Conservation (phyloP, 495 filamentous ascomycete species). For the Achaetomiella virescens region DNA sequence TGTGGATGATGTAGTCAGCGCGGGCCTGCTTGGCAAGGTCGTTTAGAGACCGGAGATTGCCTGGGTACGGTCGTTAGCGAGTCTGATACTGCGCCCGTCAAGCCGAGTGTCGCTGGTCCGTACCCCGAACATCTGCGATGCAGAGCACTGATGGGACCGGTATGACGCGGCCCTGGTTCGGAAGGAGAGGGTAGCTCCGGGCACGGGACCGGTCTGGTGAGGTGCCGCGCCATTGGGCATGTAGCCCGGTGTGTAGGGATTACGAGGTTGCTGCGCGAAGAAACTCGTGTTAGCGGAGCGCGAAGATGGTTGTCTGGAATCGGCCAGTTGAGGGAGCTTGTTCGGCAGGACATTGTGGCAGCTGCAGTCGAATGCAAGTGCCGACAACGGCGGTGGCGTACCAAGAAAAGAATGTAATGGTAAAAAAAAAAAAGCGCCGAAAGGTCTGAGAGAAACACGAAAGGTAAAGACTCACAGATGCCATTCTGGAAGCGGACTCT, state of each 20-base stretch:
- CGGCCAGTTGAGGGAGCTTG: not conserved
- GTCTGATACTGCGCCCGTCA: not conserved
- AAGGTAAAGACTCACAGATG: slow-evolving; percentile 25
- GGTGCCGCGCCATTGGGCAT: slow-evolving; percentile 49
- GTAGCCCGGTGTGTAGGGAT: slow-evolving; percentile 43
- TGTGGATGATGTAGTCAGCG: slow-evolving; percentile 95
- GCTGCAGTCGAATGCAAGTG: not conserved
- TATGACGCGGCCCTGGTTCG: slow-evolving; percentile 64
- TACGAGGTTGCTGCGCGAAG: slow-evolving; percentile 32
- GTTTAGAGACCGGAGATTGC: slow-evolving; percentile 92
- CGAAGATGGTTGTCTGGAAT: slow-evolving; percentile 2
- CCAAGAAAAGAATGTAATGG: no score
- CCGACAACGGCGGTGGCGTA: no score
- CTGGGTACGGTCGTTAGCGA: slow-evolving; percentile 37
- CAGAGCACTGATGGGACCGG: slow-evolving; percentile 80
- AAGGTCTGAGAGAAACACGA: not conserved
- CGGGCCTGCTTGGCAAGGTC: slow-evolving; percentile 88
- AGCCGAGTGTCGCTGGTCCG: slow-evolving; percentile 10
- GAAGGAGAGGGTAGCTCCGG: slow-evolving; percentile 51
- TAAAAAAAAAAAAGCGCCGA: not conserved
- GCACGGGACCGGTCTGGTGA: slow-evolving; percentile 38
- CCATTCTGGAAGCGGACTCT: slow-evolving; percentile 22
- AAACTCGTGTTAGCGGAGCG: not conserved
- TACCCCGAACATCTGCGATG: slow-evolving; percentile 97
- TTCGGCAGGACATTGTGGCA: not conserved